Conservation (phyloP, 1,284 basidiomycete species). For the Ustilago shanxiensis region DNA sequence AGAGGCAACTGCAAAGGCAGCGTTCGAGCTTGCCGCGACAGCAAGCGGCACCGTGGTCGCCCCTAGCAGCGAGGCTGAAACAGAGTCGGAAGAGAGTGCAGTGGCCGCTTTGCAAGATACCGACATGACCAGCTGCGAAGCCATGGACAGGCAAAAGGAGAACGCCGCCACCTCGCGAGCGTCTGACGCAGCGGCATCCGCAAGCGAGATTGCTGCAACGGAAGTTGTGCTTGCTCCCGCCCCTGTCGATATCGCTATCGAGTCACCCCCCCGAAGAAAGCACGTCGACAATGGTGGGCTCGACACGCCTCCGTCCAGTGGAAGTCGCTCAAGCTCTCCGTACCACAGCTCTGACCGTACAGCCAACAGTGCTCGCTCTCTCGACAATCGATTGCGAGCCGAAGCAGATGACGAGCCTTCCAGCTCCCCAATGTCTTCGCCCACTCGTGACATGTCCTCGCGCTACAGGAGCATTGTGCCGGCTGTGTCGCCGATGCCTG, state of each 20-base stretch:
- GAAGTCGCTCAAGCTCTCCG: slow-evolving; percentile 47
- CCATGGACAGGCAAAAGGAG: background rate
- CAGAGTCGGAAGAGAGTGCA: background rate
- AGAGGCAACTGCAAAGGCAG: slow-evolving; percentile 27
- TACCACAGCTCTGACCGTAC: slow-evolving; percentile 31
- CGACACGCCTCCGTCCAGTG: slow-evolving; percentile 53
- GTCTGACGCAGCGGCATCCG: background rate
- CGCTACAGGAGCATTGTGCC: slow-evolving; percentile 19
- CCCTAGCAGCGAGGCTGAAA: too few species aligned
- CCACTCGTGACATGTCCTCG: slow-evolving; percentile 44
- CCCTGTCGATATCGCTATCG: slow-evolving; percentile 17
- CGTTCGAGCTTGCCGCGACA: slow-evolving; percentile 17
- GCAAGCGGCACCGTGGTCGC: background rate
- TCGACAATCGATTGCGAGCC: slow-evolving; percentile 21
- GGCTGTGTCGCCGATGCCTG: slow-evolving; percentile 8
- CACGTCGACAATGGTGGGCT: slow-evolving; percentile 38
- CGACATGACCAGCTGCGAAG: background rate
- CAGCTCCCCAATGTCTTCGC: slow-evolving; percentile 54
- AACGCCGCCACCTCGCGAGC: background rate
- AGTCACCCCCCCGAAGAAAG: slow-evolving; percentile 49
- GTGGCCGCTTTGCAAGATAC: background rate
- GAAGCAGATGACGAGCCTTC: slow-evolving; percentile 38
- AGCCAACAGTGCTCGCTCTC: slow-evolving; percentile 11
- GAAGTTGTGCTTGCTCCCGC: slow-evolving; percentile 12
- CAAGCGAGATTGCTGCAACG: background rate